Base-by-base conservation (phyloP, 2,329 filamentous ascomycete genomes). In the Diaporthe longicolla region DNA sequence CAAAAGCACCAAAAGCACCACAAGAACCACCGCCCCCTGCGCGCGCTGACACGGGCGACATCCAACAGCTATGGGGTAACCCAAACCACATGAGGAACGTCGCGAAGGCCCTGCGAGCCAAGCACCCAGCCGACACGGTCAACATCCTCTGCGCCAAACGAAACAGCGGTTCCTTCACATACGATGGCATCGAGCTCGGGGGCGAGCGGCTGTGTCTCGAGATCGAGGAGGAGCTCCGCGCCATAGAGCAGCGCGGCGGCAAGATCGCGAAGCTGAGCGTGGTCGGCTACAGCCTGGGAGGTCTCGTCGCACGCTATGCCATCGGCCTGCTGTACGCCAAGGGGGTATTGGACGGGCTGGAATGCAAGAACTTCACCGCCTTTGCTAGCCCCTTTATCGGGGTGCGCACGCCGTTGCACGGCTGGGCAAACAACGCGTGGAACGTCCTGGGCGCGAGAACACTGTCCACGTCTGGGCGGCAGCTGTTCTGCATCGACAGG, bases 321-420 rank as follows among this genome's bases (percentile, higher is more conserved):
- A 89, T 98, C 73, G 96, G 96, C 0, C 85, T 98, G 79, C 87
- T 98, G 4, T 91, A 95, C 78, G 92, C 94, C 71, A 94, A 93
- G 79, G 95, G 95, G 11, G 87, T 94, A 73, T 91, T 98, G 73
- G 92, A 97, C 73, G 88, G 88, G 73, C 87, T 98, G 35, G 89
- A 95, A 80, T 96, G 96, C 77, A 90, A 96, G 83, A 98, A 97
- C 86, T 98, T 98, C 83, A 94, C 93, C 3, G 98, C 95, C 0
- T 98, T 98, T 83, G 96, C 94, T 7, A 93, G 93, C 43, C 96
- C 94, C 32, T 94, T 95, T 83, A 87, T 95, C 10, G 94, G 94
- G n/a, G 93, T 93, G 1, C 88, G 93, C 66, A 90, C 91, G 1
- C 93, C 94, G 1, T 83, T 92, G 57, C 90, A 89, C 61, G 93